Base-by-base conservation (phyloP, 257 asterid species). In the Eustoma russellianum region DNA sequence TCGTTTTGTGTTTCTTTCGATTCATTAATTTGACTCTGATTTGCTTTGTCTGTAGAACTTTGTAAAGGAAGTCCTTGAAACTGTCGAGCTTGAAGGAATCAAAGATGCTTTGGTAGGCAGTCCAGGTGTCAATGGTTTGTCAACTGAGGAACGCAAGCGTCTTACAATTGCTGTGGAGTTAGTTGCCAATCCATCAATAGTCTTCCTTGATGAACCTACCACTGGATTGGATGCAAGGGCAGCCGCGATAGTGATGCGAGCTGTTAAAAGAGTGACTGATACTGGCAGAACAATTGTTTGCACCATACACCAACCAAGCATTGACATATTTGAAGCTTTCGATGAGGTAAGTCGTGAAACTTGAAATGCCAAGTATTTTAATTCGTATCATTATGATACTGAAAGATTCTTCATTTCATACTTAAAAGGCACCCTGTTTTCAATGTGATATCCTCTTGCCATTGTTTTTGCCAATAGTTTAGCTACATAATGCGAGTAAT, bases 151-250 rank as follows among this genome's bases (percentile, higher is more conserved):
- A 53, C 62, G 84, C 5, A 80, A 80, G 44, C 66, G 88, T 14
- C 74, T 80, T 1, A 80, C 88, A 33, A 74, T 80, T n/a, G 84
- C 82, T 17, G 88, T 80, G 18, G 84, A 80, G 59, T 79, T 80
- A 9, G 84, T 80, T 9, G 88, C 88, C 17, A 80, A 80, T 48
- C 88, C 88, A 6, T 80, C 82, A 5, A 65, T 80, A 46, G 77
- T 80, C 52, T 77, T 80, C 60, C 60, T 80, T 78, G 88, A 80
- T 53, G 84, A 80, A 65, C 88, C 84, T 7, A 80, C 88, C 17
- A 80, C 88, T 18, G 88, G 88, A 53, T 48, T 80, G 54, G 88
- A 80, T 19, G 88, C 84, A 11, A 71, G 88, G 59, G 72, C 84
- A 46, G 84, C 84, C 30, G 79, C 84, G 13, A 74, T 80, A 47